phyloP scores from a whole-genome alignment of 1,139 yeast genomes.

The Yamadazyma sp. region DNA sequence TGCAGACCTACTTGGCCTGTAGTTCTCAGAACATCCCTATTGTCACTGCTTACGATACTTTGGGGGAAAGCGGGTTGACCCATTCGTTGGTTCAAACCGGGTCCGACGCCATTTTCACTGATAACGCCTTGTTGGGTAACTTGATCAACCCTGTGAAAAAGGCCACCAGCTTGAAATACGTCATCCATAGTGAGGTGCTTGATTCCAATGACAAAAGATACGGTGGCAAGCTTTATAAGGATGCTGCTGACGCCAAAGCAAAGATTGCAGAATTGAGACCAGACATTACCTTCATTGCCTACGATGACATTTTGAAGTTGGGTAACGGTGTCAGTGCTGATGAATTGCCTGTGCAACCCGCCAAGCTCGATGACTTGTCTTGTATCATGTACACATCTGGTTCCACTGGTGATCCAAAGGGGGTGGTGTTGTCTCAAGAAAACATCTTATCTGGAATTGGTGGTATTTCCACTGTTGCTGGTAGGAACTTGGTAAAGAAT shows the following conservation, averaged over 20 bases:
- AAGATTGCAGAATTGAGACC: constrained; percentile 67
- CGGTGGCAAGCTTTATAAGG: constrained; percentile 54
- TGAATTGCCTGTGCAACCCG: constrained; percentile 15
- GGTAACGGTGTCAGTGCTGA: constrained; percentile 51
- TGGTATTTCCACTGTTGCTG: constrained; percentile 72
- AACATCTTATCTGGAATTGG: constrained; percentile 82
- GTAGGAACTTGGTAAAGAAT: constrained; percentile 48
- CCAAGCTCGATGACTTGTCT: constrained; percentile 61
- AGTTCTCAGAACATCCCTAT: constrained; percentile 78
- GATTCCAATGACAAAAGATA: constrained; percentile 64
- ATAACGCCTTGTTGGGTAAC: constrained; percentile 66
- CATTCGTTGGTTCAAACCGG: constrained; percentile 84
- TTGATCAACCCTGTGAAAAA: constrained; percentile 71
- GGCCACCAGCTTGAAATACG: constrained; percentile 60
- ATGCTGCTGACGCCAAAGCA: constrained; percentile 58
- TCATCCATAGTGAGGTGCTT: constrained; percentile 70
- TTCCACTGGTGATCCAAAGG: constrained; percentile 96
- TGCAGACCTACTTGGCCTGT: constrained; percentile 81
- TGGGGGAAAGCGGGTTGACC: constrained; percentile 88
- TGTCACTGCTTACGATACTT: constrained; percentile 96
- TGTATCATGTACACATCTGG: constrained; percentile 99
- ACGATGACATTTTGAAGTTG: constrained; percentile 61
- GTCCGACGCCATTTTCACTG: constrained; percentile 78
- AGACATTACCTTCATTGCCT: constrained; percentile 67
- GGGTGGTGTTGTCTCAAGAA: constrained; percentile 81